Percentiles rank a stretch among this genome's conserved stretches.
These are phyloP conservation scores for Samsoniella hepiali DNA, from an alignment of 2,329 filamentous ascomycete genomes.

Conservation along the genomic window DNA sequence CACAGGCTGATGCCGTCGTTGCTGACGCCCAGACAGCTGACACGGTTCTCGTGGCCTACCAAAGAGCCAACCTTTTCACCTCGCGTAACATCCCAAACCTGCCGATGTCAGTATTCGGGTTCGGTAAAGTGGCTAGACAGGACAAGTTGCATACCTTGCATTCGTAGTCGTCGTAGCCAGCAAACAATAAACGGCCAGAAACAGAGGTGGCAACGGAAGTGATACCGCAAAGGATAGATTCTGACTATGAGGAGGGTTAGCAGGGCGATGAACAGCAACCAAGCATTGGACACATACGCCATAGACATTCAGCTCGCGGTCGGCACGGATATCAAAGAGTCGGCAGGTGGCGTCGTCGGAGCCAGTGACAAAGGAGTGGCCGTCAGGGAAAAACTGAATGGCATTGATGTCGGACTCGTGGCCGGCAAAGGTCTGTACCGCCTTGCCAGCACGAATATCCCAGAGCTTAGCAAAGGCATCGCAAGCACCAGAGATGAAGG, in stretches of 20 bases:
- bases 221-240: slow-evolving; percentile 95
- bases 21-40: slow-evolving; percentile 97
- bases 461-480: slow-evolving; percentile 98
- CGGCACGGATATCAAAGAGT: slow-evolving; percentile 95
- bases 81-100: slow-evolving; percentile 98
- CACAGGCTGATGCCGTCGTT: slow-evolving; percentile 99
- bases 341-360: slow-evolving; percentile 97
- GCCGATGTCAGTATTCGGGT: slow-evolving; percentile 21
- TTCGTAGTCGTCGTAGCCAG: slow-evolving; percentile 98
- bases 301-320: slow-evolving; percentile 71
- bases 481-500: slow-evolving; percentile 98
- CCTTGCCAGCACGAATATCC: slow-evolving; percentile 98
- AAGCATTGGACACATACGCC: slow-evolving; percentile 48
- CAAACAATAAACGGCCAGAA: slow-evolving; percentile 90
- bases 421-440: slow-evolving; percentile 95
- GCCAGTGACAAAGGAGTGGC: slow-evolving; percentile 95
- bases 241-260: slow-evolving; percentile 60
- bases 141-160: slow-evolving; percentile 74
- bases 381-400: slow-evolving; percentile 98
- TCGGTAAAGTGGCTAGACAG: neutral
- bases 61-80: slow-evolving; percentile 96
- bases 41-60: slow-evolving; percentile 96
- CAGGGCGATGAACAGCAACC: neutral
- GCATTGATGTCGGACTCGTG: slow-evolving; percentile 99
- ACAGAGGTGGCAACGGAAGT: slow-evolving; percentile 98